These are phyloP conservation scores for Casaregolazyma lundiana DNA, from an alignment of 1,139 yeast species.

Conservation along the genomic window DNA sequence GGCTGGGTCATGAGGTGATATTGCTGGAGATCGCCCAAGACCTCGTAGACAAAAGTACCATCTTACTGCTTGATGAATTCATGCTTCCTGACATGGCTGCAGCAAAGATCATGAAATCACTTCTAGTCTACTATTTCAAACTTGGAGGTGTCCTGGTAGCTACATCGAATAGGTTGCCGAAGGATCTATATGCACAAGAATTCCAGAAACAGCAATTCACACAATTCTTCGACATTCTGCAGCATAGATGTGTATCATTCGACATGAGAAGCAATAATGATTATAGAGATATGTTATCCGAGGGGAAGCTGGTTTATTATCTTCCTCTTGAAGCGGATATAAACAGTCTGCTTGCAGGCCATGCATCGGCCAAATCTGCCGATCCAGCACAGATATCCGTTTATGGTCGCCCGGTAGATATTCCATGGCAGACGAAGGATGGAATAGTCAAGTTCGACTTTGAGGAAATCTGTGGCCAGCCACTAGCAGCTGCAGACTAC, in stretches of 20 bases:
- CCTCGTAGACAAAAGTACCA: constrained; percentile 55
- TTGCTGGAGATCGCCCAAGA: constrained; percentile 64
- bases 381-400: constrained; percentile 41
- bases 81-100: constrained; percentile 72
- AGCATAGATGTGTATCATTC: constrained; percentile 56
- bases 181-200: constrained; percentile 58
- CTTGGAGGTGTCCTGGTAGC: constrained; percentile 72
- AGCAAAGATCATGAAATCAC: constrained; percentile 60
- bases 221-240: constrained; percentile 52
- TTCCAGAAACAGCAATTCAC: constrained; percentile 57
- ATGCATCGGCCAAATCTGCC: constrained; percentile 24
- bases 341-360: constrained; percentile 11
- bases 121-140: constrained; percentile 65
- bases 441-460: constrained; percentile 51
- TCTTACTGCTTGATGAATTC: constrained; percentile 65
- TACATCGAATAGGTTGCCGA: constrained; percentile 67
- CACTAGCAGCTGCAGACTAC: constrained; percentile 64
- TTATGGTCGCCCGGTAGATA: constrained; percentile 48
- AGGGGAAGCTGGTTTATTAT: constrained; percentile 16
- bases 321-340: constrained; percentile 9
- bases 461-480: constrained; percentile 52
- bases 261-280: constrained; percentile 60
- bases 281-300: constrained; percentile 44
- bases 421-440: constrained; percentile 42
- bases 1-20: constrained; percentile 56